Conservation (phyloP, 2,329 filamentous ascomycete genomes). For the Aureobasidium sp. region DNA sequence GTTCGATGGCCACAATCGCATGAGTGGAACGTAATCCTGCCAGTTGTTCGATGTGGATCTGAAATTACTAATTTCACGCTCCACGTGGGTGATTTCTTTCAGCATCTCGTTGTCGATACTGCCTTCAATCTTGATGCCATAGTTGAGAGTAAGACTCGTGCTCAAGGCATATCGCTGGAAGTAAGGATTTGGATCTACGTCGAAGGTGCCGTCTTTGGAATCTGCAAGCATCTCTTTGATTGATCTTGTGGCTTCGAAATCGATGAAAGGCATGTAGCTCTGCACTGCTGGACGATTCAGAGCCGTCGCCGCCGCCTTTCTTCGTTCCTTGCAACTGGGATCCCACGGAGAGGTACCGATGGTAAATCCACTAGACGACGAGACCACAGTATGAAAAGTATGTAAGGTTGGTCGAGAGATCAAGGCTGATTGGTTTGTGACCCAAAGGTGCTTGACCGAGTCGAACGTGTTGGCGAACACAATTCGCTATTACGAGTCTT, state of each 20-base stretch:
- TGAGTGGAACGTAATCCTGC: slow-evolving; percentile 72
- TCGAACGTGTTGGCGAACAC: slow-evolving; percentile 75
- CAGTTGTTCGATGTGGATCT: slow-evolving; percentile 72
- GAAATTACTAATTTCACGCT: slow-evolving; percentile 68
- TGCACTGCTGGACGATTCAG: slow-evolving; percentile 70
- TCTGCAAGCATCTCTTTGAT: slow-evolving; percentile 66
- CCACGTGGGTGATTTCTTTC: slow-evolving; percentile 67
- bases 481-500: slow-evolving; percentile 47
- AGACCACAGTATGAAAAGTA: slow-evolving; percentile 75
- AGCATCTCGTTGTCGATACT: slow-evolving; percentile 61
- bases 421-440: slow-evolving; percentile 68
- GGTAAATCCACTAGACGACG: slow-evolving; percentile 69
- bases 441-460: slow-evolving; percentile 66
- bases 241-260: slow-evolving; percentile 65
- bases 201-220: slow-evolving; percentile 52
- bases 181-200: slow-evolving; percentile 66
- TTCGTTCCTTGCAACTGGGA: slow-evolving; percentile 67
- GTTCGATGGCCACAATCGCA: slow-evolving; percentile 57
- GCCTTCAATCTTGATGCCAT: slow-evolving; percentile 68
- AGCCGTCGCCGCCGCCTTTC: slow-evolving; percentile 72
- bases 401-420: slow-evolving; percentile 73
- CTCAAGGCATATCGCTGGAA: slow-evolving; percentile 72
- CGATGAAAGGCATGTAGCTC: slow-evolving; percentile 75
- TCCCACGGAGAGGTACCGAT: slow-evolving; percentile 82
- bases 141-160: slow-evolving; percentile 70